Evolutionary conservation across 768 basidiomycete genomes (phyloP).

Genomic region (Strobilomyces echinocephalus): DNA sequence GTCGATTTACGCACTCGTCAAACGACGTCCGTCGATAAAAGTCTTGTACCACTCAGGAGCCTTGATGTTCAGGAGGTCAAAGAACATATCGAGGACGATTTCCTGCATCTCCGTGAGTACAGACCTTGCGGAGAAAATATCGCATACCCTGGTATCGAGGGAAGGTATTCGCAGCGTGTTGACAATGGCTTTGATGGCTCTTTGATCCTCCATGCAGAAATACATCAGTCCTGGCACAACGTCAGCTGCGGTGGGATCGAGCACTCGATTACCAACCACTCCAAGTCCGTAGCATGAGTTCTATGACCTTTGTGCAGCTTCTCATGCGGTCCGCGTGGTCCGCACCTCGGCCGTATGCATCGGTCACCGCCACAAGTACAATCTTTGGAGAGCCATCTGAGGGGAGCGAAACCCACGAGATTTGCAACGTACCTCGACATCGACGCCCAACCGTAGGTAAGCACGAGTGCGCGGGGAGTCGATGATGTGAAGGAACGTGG

Average conservation of each 20-base stretch:
- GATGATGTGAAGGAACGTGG: constrained; percentile 75
- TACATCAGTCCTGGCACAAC: constrained; percentile 75
- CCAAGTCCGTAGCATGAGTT: constrained; percentile 86
- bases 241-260: constrained; percentile 5
- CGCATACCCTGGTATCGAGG: constrained; percentile 68
- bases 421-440: constrained; percentile 70
- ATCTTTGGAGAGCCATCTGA: constrained; percentile 43
- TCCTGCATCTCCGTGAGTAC: constrained; percentile 52
- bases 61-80: constrained; percentile 88
- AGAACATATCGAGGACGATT: constrained; percentile 90
- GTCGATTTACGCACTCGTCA: constrained; percentile 63
- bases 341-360: constrained; percentile 81
- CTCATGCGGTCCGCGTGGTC: constrained; percentile 78
- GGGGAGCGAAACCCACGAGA: not conserved
- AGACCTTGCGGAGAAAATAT: not conserved
- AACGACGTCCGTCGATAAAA: constrained; percentile 81
- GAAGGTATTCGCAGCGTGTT: constrained; percentile 87
- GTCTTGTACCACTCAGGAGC: constrained; percentile 90
- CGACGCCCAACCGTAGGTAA: constrained; percentile 74
- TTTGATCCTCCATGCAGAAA: constrained; percentile 85
- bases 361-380: constrained; percentile 84
- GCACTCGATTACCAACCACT: constrained; percentile 56
- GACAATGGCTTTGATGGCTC: constrained; percentile 79
- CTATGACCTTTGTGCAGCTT: constrained; percentile 71
- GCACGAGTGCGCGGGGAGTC: constrained; percentile 81